Percentiles rank a stretch among this genome's conserved stretches.
These are phyloP conservation scores for Solanum ossicruentum DNA, from an alignment of 257 asterid genomes.

Conservation along the genomic window DNA sequence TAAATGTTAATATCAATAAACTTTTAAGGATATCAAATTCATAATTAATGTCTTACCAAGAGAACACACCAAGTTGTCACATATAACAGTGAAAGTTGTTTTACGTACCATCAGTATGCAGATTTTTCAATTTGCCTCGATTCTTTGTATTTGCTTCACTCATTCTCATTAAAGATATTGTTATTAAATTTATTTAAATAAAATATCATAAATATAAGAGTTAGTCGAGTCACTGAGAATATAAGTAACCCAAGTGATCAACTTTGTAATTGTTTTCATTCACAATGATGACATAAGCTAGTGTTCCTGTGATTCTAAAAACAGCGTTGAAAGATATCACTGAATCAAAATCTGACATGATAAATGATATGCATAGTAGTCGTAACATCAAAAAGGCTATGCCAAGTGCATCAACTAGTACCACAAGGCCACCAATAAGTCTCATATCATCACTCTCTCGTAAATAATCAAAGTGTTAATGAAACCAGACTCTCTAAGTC, in stretches of 20 bases:
- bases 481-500: too few species aligned
- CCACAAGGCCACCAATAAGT: too few species aligned
- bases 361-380: too few species aligned
- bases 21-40: too few species aligned
- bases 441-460: too few species aligned
- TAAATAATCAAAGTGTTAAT: too few species aligned
- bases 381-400: too few species aligned
- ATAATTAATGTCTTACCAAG: too few species aligned
- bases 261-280: background rate
- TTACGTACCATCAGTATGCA: too few species aligned
- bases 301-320: background rate
- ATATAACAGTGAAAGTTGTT: background rate
- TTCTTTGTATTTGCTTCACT: background rate
- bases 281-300: background rate
- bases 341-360: background rate
- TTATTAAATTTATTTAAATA: too few species aligned
- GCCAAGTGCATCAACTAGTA: too few species aligned
- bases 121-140: background rate
- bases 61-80: background rate
- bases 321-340: background rate
- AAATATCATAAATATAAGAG: too few species aligned
- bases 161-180: background rate
- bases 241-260: background rate
- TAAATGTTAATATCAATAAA: background rate
- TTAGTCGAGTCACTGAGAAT: background rate